Evolutionary conservation across 176 grass and related monocot genomes (phyloP).

Genomic region (Eragrostis curvula): DNA sequence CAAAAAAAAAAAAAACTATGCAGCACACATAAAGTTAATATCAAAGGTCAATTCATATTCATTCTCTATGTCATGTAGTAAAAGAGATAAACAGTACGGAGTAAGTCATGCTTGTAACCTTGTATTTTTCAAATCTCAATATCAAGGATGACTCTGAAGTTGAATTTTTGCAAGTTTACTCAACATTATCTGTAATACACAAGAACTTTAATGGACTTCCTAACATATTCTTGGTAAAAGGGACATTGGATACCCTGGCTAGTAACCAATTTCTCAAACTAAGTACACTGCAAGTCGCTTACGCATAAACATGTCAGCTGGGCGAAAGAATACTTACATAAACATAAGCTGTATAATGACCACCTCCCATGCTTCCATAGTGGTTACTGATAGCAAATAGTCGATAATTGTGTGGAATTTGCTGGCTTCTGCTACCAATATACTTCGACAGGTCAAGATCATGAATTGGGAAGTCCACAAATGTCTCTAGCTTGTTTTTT

Average conservation of each 20-base stretch:
- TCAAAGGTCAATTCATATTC: neutral
- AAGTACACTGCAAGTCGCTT: neutral
- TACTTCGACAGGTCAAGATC: conserved; percentile 86
- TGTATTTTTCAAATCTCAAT: no score
- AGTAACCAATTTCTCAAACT: neutral
- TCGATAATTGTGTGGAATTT: conserved; percentile 60
- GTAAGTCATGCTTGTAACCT: neutral
- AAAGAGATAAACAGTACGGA: neutral
- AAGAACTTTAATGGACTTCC: no score
- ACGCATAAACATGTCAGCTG: neutral
- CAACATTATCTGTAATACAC: neutral
- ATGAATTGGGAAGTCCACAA: conserved; percentile 86
- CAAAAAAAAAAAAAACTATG: neutral
- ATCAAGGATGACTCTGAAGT: neutral
- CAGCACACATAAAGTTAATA: neutral
- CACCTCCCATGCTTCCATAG: conserved; percentile 91
- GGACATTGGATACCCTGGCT: neutral
- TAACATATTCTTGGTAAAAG: neutral
- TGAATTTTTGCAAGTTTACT: neutral
- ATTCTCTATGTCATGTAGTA: neutral
- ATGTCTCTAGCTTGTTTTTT: conserved; percentile 91
- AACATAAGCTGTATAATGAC: conserved; percentile 93
- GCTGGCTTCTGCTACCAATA: conserved; percentile 48
- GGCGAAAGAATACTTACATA: conserved; percentile 61
- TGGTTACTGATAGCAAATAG: conserved; percentile 92